Base-by-base conservation (phyloP, 2,329 filamentous ascomycete genomes). In the Balansia obtecta region DNA sequence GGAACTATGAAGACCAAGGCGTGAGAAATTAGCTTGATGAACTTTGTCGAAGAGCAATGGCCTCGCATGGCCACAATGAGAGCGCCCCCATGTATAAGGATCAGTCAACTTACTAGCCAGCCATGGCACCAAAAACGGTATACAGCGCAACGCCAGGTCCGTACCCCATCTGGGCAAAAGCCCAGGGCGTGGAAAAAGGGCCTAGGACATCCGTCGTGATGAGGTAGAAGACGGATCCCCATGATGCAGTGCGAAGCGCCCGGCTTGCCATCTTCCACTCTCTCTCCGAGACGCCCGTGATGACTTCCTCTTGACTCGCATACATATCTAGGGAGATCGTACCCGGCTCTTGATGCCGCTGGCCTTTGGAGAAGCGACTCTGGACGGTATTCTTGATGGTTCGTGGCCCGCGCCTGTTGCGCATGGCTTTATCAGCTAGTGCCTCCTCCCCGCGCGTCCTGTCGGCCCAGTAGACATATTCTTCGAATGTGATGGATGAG, bases 181-280 rank as follows among this genome's bases (percentile, higher is more conserved):
- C 57, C 60, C 45, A 63, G 57, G 66, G 66, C 12, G 68, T 64
- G 20, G 65, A 67, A 48, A 63, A 69, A 1, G 70, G 70, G 0
- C 71, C 71, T 5, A 74, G 58, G 45, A 74, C 69, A 52, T 74
- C 71, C 1, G 71, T 74, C 13, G 71, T 72, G 57, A 74, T 73
- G 47, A 74, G 62, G 48, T 72, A 74, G 55, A 76, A 76, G 40
- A 69, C 63, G 33, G 70, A 67, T 8, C 71, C 69, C 65, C 68
- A 68, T 2, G 65, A 66, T 1, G 71, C 71, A 0, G 72, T 75
- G 4, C 72, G 63, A 46, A 71, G 54, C 4, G 68, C 68, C n/a
- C 72, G 68, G 33, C 66, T 68, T 2, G 71, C 71, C 48, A 65
- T 68, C 44, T 61, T 62, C 72, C 72, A 73, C 52, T 75, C 72